Conservation (phyloP, 2,329 filamentous ascomycete genomes). For the Sarocladiaceae sp. region DNA sequence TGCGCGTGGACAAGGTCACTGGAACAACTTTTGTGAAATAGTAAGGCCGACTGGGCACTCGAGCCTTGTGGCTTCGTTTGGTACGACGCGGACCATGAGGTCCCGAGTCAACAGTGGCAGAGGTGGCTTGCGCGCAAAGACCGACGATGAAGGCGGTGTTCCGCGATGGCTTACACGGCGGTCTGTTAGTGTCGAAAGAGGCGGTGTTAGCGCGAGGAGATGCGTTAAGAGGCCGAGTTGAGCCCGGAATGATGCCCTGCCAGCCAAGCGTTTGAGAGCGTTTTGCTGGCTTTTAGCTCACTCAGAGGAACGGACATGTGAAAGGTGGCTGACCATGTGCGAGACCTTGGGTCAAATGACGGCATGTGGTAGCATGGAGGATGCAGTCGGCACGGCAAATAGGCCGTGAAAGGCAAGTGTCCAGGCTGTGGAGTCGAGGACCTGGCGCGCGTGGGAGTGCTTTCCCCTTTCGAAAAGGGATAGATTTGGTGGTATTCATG, state of each 20-base stretch:
- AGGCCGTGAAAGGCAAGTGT: constrained; percentile 6
- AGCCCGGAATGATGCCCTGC: background rate
- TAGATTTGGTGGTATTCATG: background rate
- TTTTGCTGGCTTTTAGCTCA: background rate
- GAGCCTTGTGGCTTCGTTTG: background rate
- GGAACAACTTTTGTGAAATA: background rate
- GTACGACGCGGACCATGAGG: background rate
- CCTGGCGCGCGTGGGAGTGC: background rate
- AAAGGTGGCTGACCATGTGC: background rate
- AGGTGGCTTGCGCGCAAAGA: no score
- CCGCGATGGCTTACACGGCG: background rate
- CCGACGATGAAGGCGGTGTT: no score
- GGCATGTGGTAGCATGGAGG: background rate
- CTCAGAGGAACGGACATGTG: background rate
- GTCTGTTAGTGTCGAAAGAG: background rate
- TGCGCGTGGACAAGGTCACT: background rate
- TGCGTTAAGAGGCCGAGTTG: background rate
- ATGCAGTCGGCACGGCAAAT: background rate
- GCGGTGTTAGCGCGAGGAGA: background rate
- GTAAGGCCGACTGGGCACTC: background rate
- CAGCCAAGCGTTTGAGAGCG: background rate
- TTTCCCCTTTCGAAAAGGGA: background rate
- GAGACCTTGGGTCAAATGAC: background rate
- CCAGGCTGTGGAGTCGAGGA: background rate
- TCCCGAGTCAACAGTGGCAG: background rate